Percentiles rank a stretch among this genome's conserved stretches.
Evolutionary conservation across 1,284 basidiomycete species (phyloP).

Genomic region (Cryptococcus sp.): DNA sequence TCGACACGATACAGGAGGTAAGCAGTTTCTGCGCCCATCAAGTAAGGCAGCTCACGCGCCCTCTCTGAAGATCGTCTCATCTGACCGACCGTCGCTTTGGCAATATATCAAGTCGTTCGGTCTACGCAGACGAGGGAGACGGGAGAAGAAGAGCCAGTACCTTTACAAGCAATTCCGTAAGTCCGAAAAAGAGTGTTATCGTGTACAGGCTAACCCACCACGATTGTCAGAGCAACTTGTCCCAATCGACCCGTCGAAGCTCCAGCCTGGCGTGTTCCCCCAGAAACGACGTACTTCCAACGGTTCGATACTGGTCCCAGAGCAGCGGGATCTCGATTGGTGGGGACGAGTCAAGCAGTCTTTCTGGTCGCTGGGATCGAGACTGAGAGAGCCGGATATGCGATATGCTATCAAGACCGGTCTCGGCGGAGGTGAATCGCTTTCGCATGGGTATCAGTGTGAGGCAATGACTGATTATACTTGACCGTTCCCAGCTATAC

Average conservation of each 20-base stretch:
- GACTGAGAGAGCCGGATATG: slow-evolving; percentile 71
- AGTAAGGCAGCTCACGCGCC: neutral
- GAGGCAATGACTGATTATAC: neutral
- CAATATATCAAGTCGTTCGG: slow-evolving; percentile 36
- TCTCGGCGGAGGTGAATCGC: slow-evolving; percentile 49
- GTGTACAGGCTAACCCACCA: neutral
- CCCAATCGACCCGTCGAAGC: slow-evolving; percentile 60
- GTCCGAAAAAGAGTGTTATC: slow-evolving; percentile 7
- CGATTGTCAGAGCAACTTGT: slow-evolving; percentile 62
- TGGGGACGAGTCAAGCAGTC: slow-evolving; percentile 65
- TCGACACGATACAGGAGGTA: slow-evolving; percentile 72
- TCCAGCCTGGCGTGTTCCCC: slow-evolving; percentile 68
- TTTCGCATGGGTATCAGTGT: neutral
- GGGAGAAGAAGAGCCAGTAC: slow-evolving; percentile 22
- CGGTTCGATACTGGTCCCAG: slow-evolving; percentile 78
- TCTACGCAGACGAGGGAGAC: slow-evolving; percentile 13
- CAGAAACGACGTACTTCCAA: slow-evolving; percentile 77
- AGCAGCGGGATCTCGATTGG: slow-evolving; percentile 60
- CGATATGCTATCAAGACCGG: slow-evolving; percentile 87
- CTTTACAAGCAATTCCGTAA: slow-evolving; percentile 47
- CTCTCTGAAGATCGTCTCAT: slow-evolving; percentile 33
- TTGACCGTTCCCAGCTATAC: slow-evolving; percentile 58
- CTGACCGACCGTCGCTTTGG: slow-evolving; percentile 27
- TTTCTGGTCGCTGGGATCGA: slow-evolving; percentile 74
- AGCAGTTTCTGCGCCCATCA: neutral